These are phyloP conservation scores for Pichia sp. DNA, from an alignment of 1,139 yeast species.

Conservation along the genomic window DNA sequence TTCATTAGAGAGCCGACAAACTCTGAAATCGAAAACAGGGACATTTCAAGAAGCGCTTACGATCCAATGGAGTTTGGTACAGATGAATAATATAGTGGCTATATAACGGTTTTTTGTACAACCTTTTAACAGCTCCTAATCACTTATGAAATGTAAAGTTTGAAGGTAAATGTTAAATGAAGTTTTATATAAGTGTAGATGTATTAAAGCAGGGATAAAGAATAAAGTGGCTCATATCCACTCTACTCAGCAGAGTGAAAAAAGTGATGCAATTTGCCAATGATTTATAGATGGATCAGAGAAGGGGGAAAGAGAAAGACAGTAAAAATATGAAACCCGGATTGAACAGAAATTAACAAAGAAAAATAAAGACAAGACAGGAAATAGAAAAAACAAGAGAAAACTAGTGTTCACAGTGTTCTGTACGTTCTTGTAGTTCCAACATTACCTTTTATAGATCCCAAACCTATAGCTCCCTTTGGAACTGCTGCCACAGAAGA, in stretches of 20 bases:
- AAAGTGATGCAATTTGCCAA: neutral
- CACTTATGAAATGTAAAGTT: neutral
- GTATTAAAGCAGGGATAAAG: neutral
- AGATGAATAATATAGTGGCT: constrained; percentile 29
- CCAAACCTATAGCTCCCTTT: constrained; percentile 52
- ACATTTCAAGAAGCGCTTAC: constrained; percentile 59
- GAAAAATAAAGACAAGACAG: too few relatives aligned
- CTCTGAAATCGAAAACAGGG: constrained; percentile 64
- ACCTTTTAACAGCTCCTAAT: neutral
- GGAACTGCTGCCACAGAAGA: constrained; percentile 37
- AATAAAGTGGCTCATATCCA: neutral
- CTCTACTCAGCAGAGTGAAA: neutral
- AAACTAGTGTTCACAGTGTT: neutral
- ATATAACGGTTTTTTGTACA: neutral
- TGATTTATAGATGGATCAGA: neutral
- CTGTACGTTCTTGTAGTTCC: constrained; percentile 48
- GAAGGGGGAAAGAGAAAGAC: neutral
- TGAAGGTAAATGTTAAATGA: neutral
- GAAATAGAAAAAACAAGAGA: neutral
- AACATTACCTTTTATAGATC: constrained; percentile 47
- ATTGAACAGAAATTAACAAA: neutral
- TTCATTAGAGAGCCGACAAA: constrained; percentile 71
- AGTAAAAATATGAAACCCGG: neutral
- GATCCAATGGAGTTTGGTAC: constrained; percentile 72
- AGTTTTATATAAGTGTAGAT: neutral